These are phyloP conservation scores for Emericellopsis atlantica DNA, from an alignment of 2,329 filamentous ascomycete genomes.

Conservation along the genomic window DNA sequence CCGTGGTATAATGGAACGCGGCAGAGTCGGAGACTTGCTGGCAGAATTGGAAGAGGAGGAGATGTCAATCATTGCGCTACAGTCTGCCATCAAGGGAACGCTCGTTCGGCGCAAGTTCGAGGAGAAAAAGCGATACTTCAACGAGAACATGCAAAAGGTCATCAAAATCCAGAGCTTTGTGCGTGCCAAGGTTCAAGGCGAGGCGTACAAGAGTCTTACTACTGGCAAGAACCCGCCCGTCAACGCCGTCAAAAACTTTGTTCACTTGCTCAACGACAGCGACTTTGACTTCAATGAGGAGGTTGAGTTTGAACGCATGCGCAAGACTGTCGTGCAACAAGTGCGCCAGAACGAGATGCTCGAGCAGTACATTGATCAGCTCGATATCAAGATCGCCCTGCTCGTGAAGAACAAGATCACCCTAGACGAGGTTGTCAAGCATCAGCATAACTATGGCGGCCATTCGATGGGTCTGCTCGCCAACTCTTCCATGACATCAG, in stretches of 20 bases:
- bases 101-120: conserved; percentile 64
- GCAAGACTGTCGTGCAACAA: conserved; percentile 94
- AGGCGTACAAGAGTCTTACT: conserved; percentile 95
- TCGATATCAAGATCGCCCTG: conserved; percentile 97
- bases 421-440: conserved; percentile 90
- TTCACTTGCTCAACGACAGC: conserved; percentile 93
- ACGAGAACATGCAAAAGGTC: conserved; percentile 97
- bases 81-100: conserved; percentile 61
- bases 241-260: conserved; percentile 94
- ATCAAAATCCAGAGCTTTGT: conserved; percentile 98
- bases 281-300: conserved; percentile 99
- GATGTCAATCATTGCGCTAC: conserved; percentile 60
- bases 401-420: conserved; percentile 99
- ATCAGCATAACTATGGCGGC: conserved; percentile 91
- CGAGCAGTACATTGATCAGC: conserved; percentile 94
- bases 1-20: conserved; percentile 68
- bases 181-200: conserved; percentile 85
- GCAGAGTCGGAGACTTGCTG: conserved; percentile 60
- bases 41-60: conserved; percentile 74
- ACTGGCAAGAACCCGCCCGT: conserved; percentile 95
- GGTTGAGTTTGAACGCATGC: conserved; percentile 86
- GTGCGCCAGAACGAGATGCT: conserved; percentile 94
- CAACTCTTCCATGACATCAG: conserved; percentile 77
- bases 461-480: conserved; percentile 74
- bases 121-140: conserved; percentile 80